Evolutionary conservation across 305 asterid species (phyloP), one percentile per base, ranked within the genome.

Genomic region (Fraxinus dipetala): DNA sequence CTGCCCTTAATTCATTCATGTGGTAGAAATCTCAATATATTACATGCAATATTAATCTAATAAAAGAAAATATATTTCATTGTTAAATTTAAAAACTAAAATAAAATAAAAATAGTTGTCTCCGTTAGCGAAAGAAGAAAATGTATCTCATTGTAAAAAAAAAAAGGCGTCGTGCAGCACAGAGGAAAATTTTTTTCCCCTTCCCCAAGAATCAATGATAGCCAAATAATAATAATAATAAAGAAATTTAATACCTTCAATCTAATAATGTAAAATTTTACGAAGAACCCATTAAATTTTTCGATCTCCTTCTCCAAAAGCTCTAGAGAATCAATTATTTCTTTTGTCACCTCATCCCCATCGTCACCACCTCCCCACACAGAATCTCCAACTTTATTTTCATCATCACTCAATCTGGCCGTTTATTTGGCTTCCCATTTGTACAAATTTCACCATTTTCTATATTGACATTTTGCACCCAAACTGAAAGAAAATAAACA

Each of bases 251-350:
- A 36, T 83, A 93, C 97, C 98, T 86, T 87, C 28, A 26, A 26
- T 26, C 28, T 26, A 26, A 26, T 26, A 4, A 94, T 80, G 81
- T 89, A 91, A 59, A 87, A 87, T 76, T 94, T 97, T 88, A 88
- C 82, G 85, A 94, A 91, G 81, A 93, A 94, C 0, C 63, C 81
- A 84, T 94, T 94, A 79, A 94, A 90, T 88, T 93, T 94, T 26
- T 86, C 87, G 63, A 93, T 89, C 89, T 95, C 97, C 83, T 80
- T 70, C 5, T 86, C 91, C 87, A 93, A 83, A 70, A 87, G 91
- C 90, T 86, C 80, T 81, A 90, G 89, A 77, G 93, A 93, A 85
- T 89, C 91, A 30, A 78, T 84, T 86, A 86, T 89, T 83, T 88
- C 94, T 85, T 83, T 77, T 1, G 83, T 78, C 78, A 83, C 89